A percentile compares a stretch with the other conserved stretches of the same genome.
These are phyloP conservation scores for Daldinia vernicosa DNA, from an alignment of 495 filamentous ascomycete species.

Conservation along the genomic window DNA sequence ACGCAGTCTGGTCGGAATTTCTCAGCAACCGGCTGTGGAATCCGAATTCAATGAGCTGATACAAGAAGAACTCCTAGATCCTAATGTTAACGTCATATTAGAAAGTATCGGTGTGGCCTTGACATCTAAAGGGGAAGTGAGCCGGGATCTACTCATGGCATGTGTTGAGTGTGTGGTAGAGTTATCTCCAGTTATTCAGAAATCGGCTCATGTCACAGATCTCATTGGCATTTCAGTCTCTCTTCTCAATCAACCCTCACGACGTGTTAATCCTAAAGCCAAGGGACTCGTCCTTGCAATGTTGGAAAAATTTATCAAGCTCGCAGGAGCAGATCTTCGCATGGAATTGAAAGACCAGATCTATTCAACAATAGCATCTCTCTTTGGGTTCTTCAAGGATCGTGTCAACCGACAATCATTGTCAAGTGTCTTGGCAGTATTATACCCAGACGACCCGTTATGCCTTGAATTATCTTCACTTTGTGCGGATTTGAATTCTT, in stretches of 20 bases:
- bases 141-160: constrained; percentile 75
- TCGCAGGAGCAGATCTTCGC: constrained; percentile 65
- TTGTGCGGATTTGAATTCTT: constrained; percentile 83
- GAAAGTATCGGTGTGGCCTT: constrained; percentile 73
- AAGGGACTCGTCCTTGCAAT: constrained; percentile 83
- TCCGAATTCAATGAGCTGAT: constrained; percentile 69
- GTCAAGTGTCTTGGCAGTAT: constrained; percentile 73
- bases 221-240: constrained; percentile 79
- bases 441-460: constrained; percentile 68
- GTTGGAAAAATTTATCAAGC: constrained; percentile 76
- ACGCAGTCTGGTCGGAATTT: constrained; percentile 66
- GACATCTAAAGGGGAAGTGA: constrained; percentile 62
- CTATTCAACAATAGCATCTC: constrained; percentile 71
- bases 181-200: constrained; percentile 76
- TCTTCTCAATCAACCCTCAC: constrained; percentile 82
- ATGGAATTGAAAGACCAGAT: constrained; percentile 64
- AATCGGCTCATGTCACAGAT: constrained; percentile 72
- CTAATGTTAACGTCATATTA: constrained; percentile 74
- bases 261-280: constrained; percentile 79
- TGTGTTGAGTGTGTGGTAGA: constrained; percentile 79
- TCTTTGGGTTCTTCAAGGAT: constrained; percentile 90
- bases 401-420: constrained; percentile 74
- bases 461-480: constrained; percentile 72
- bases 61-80: constrained; percentile 68
- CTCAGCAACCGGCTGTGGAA: constrained; percentile 58